Percentiles rank a stretch among this genome's conserved stretches.
Conservation (phyloP, 208 protist genomes). For the Willaertia magna region DNA sequence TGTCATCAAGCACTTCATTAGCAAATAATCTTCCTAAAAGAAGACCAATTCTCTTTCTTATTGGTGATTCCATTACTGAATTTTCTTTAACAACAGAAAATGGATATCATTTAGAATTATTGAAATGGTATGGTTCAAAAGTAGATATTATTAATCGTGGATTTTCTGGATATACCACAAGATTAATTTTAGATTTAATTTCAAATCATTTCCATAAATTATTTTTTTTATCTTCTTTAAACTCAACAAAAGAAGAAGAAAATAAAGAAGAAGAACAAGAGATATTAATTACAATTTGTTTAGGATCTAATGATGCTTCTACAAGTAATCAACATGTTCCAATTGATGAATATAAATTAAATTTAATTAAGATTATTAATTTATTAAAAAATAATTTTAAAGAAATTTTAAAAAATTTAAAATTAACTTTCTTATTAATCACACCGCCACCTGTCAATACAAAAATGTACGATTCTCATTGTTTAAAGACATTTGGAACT, state of each 20-base stretch:
- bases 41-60: background rate
- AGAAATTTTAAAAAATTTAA: background rate
- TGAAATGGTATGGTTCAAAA: background rate
- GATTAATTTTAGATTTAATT: background rate
- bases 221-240: background rate
- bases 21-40: background rate
- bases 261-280: too few species aligned
- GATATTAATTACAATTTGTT: background rate
- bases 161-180: background rate
- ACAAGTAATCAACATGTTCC: background rate
- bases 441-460: background rate
- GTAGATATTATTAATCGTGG: background rate
- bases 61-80: background rate
- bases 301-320: background rate
- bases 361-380: background rate
- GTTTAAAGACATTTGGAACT: background rate
- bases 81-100: background rate
- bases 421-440: background rate
- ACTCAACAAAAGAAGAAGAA: too few species aligned
- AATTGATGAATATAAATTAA: background rate
- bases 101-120: background rate
- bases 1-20: too few species aligned
- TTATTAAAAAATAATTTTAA: background rate
- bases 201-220: background rate
- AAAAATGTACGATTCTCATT: background rate